Percentiles rank a stretch among this genome's conserved stretches.
Conservation (phyloP, 2,329 filamentous ascomycete species). For the Fusarium sp. region DNA sequence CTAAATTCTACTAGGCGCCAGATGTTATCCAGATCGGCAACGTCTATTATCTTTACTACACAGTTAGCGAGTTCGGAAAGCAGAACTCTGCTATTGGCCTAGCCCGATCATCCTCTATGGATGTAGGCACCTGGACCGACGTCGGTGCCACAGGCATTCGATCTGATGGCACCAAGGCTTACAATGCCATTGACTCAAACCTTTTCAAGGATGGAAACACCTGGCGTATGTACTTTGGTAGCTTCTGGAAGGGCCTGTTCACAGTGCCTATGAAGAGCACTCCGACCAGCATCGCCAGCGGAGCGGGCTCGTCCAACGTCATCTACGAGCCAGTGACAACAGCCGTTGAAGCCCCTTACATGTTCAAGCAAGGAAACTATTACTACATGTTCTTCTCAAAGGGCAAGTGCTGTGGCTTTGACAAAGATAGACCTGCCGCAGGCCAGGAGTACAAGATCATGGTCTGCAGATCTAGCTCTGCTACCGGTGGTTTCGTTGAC, state of each 20-base stretch:
- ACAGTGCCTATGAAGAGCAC: conserved; percentile 61
- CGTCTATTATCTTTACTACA: conserved; percentile 75
- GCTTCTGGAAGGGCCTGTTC: conserved; percentile 75
- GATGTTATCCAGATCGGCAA: conserved; percentile 56
- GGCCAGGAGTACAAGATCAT: conserved; percentile 74
- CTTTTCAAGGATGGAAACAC: conserved; percentile 60
- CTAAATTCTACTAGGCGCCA: conserved; percentile 9
- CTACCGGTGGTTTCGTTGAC: conserved; percentile 68
- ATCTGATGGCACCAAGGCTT: conserved; percentile 55
- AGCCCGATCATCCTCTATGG: conserved; percentile 57
- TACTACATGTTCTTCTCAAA: conserved; percentile 74
- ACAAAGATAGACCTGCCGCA: conserved; percentile 58
- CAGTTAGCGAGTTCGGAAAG: conserved; percentile 69
- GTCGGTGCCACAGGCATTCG: conserved; percentile 64
- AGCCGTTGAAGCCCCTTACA: conserved; percentile 66
- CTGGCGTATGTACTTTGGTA: conserved; percentile 69
- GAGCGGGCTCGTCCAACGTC: conserved; percentile 42
- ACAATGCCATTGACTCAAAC: conserved; percentile 72
- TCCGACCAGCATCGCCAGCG: conserved; percentile 41
- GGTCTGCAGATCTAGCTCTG: conserved; percentile 66
- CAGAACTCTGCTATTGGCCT: conserved; percentile 72
- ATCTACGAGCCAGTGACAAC: conserved; percentile 60
- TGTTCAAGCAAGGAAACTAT: conserved; percentile 64
- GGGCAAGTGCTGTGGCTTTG: conserved; percentile 71
- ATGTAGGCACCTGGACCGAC: conserved; percentile 69